Base-by-base conservation (phyloP, 768 basidiomycete genomes). In the Boletus sensibilis region DNA sequence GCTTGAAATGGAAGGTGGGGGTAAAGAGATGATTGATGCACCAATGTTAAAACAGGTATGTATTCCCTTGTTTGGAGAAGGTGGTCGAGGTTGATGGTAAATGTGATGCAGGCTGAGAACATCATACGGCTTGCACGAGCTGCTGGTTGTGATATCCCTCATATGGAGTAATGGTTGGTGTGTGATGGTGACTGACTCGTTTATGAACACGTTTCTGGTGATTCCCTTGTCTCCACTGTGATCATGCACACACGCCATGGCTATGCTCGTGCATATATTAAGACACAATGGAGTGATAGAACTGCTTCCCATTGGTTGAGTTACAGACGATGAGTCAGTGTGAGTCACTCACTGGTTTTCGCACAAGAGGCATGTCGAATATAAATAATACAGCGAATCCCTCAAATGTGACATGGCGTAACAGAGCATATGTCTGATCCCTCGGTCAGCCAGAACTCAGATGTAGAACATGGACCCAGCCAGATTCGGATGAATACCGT, bases 11-110 rank as follows among this genome's bases (percentile, higher is more conserved):
- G 74, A 76, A 21, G 79, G 76, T 41, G 78, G 78, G 3, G 72
- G 77, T 16, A 85, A 83, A 46, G 85, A 87, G 65, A 94, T 95
- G 93, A 88, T 95, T 35, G 93, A 96, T 69, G 89, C 89, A 9
- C 93, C 93, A 0, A 92, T 96, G 87, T 75, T 95, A 41, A 89
- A 90, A 68, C 90, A 91, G 80, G 33, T 59, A 41, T 0, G 62
- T 52, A 40, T 58, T 27, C 16, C 39, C 43, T 33, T n/a, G 12
- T 31, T 31, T 31, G 8, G 25, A 21, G 33, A 6, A 25, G 39
- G 25, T 6, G 18, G 14, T 46, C n/a, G 51, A 44, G 16, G 45
- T 45, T 50, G 49, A 57, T 43, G 41, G 37, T 47, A 31, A 11
- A 23, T 43, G 53, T 25, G 45, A 42, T 54, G 4, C 51, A 82